Conservation (phyloP, 805 yeast genomes). For the Helenozyma baotianmanensis region DNA sequence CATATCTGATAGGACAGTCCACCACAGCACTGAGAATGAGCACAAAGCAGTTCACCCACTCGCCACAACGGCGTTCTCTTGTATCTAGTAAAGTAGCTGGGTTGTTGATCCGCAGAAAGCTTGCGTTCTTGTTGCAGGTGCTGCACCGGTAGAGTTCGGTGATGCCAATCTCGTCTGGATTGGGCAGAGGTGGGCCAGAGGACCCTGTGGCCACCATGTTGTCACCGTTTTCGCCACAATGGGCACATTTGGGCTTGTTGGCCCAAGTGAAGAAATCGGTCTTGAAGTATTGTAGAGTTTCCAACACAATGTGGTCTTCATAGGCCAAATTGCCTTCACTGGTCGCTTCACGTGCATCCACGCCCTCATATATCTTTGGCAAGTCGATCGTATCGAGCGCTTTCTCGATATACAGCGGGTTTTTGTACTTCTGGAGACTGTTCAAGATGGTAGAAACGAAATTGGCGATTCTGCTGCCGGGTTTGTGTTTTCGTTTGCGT, state of each 20-base stretch:
- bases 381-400: constrained; percentile 65
- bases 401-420: constrained; percentile 27
- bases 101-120: constrained; percentile 77
- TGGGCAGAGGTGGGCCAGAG: constrained; percentile 31
- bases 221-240: constrained; percentile 41
- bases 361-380: constrained; percentile 52
- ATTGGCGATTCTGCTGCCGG: constrained; percentile 2
- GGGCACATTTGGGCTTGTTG: constrained; percentile 57
- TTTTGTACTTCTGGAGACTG: constrained; percentile 9
- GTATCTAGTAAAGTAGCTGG: constrained; percentile 58
- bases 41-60: constrained; percentile 86
- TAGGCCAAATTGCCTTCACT: constrained; percentile 17
- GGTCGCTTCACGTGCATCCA: constrained; percentile 43
- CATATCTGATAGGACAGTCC: constrained; percentile 48
- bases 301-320: constrained; percentile 34
- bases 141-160: constrained; percentile 65
- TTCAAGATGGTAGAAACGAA: constrained; percentile 3
- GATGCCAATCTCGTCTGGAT: constrained; percentile 43
- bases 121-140: constrained; percentile 40
- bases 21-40: constrained; percentile 62
- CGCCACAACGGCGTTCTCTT: constrained; percentile 85
- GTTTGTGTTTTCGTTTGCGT: too few relatives aligned
- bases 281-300: constrained; percentile 49
- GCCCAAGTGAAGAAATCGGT: constrained; percentile 82
- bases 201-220: constrained; percentile 37